These are phyloP conservation scores for Globisporangium middletonii DNA, from an alignment of 352 stramenopile genomes.

Conservation along the genomic window DNA sequence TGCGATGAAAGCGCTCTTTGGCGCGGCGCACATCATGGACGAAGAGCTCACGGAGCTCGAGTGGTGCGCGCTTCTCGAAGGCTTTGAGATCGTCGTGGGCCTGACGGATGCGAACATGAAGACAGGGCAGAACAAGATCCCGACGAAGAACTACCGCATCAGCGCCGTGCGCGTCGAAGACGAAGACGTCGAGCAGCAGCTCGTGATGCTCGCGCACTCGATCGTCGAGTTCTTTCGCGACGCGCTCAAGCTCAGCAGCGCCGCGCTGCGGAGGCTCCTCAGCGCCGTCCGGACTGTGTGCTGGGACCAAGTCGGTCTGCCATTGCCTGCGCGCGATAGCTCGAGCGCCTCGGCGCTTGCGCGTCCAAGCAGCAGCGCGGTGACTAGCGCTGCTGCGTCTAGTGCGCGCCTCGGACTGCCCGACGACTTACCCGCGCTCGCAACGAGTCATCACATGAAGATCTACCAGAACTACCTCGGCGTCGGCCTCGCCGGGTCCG, in stretches of 20 bases:
- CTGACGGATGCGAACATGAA: constrained; percentile 71
- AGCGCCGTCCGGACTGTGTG: constrained; percentile 58
- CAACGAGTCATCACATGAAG: constrained; percentile 59
- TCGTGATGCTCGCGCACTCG: constrained; percentile 80
- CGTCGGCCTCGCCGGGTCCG: constrained; percentile 50
- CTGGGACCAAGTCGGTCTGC: constrained; percentile 63
- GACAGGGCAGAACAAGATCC: constrained; percentile 61
- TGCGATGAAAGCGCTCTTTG: constrained; percentile 85
- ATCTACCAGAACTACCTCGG: constrained; percentile 81
- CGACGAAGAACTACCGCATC: constrained; percentile 72
- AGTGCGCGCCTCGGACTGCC: not conserved
- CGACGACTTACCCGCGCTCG: constrained; percentile 30
- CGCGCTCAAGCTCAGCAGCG: constrained; percentile 59
- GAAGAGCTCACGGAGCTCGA: constrained; percentile 70
- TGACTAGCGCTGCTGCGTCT: not conserved
- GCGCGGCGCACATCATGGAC: constrained; percentile 81
- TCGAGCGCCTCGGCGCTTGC: not conserved
- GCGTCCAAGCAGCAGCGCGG: not conserved
- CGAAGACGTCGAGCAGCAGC: constrained; percentile 83
- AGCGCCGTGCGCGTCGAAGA: constrained; percentile 70
- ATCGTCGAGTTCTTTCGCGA: constrained; percentile 82
- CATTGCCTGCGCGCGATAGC: constrained; percentile 18
- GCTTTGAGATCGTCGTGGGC: constrained; percentile 77
- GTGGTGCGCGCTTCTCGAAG: constrained; percentile 71
- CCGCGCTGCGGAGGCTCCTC: constrained; percentile 49